These are phyloP conservation scores for Cyberlindnera mississippiensis DNA, from an alignment of 805 yeast genomes.

Conservation along the genomic window DNA sequence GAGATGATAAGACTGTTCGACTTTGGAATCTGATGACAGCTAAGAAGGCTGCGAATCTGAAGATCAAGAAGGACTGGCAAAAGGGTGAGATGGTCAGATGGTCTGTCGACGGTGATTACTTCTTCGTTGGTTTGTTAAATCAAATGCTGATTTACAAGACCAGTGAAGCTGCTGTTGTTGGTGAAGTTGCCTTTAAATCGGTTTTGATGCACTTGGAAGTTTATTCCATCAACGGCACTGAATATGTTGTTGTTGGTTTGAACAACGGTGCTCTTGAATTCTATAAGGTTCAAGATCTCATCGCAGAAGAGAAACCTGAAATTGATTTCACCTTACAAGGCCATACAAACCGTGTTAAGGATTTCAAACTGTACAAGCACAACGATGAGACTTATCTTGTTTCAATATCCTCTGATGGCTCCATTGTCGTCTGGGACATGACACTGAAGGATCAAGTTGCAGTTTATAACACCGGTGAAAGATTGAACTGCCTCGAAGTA, in stretches of 20 bases:
- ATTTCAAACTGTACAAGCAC: constrained; percentile 47
- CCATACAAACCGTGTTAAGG: constrained; percentile 84
- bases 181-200: constrained; percentile 47
- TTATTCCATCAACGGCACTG: constrained; percentile 40
- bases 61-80: constrained; percentile 66
- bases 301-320: constrained; percentile 30
- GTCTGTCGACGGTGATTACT: constrained; percentile 63
- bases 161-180: constrained; percentile 52
- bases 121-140: constrained; percentile 69
- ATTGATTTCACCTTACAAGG: constrained; percentile 67
- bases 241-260: constrained; percentile 63
- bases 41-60: constrained; percentile 83
- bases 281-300: constrained; percentile 38
- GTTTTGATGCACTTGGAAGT: constrained; percentile 69
- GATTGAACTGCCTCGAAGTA: constrained; percentile 80
- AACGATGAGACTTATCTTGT: constrained; percentile 50
- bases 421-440: constrained; percentile 86
- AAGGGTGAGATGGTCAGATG: constrained; percentile 64
- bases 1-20: constrained; percentile 77
- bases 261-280: constrained; percentile 69
- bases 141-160: constrained; percentile 65
- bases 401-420: constrained; percentile 91
- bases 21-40: constrained; percentile 98
- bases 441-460: constrained; percentile 72
- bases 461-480: constrained; percentile 84